phyloP scores from a whole-genome alignment of 192 early-diverging fungal genomes.

The Lobosporangium transversale region DNA sequence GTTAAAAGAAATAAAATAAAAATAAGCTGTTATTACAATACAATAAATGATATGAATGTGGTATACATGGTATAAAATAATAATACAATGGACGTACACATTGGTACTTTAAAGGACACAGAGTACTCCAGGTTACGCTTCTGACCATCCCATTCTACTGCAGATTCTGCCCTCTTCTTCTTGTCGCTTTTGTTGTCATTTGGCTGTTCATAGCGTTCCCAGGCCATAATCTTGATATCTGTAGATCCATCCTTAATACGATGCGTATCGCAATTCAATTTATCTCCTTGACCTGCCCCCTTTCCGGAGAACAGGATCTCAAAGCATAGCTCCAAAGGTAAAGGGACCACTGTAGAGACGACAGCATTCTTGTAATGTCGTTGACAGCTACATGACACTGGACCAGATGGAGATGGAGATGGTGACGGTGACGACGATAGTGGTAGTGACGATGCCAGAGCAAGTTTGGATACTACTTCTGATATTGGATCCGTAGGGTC shows the following conservation, averaged over 20 bases:
- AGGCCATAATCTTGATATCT: constrained; percentile 20
- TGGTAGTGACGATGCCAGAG: background rate
- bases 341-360: constrained; percentile 13
- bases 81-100: constrained; percentile 11
- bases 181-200: too few species aligned
- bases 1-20: background rate
- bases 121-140: constrained; percentile 29
- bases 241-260: constrained; percentile 28
- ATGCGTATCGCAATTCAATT: constrained; percentile 15
- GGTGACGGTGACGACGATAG: background rate
- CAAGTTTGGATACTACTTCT: background rate
- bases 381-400: constrained; percentile 20
- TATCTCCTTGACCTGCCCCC: constrained; percentile 21
- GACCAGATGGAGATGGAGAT: background rate
- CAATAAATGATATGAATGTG: too few species aligned
- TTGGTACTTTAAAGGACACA: constrained; percentile 32
- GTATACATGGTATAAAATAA: too few species aligned
- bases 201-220: too few species aligned
- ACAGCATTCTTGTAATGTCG: constrained; percentile 30
- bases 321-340: constrained; percentile 23
- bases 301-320: constrained; percentile 28
- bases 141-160: background rate
- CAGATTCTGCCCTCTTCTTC: background rate
- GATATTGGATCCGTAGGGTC: too few species aligned
- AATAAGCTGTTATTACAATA: too few species aligned